Evolutionary conservation across 73 alveolate genomes (phyloP), one percentile per base, ranked within the genome.

Genomic region (Tetrahymena elliotti): DNA sequence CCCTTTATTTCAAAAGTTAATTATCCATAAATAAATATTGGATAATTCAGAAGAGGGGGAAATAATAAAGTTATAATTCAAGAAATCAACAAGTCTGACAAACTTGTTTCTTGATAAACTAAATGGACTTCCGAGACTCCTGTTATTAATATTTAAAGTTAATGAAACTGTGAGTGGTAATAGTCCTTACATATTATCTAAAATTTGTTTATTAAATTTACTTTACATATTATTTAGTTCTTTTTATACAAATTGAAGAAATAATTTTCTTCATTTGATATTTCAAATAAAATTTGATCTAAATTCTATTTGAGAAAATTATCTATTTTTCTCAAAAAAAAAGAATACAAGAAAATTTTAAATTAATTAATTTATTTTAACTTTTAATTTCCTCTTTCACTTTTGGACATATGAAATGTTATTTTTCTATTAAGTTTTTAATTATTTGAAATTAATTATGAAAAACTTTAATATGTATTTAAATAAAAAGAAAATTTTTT

Each of bases 121-220:
- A 68, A 4, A n/a, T 68, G 88, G 88, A 68, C 88, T 68, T 68
- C 88, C 88, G 88, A 68, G 88, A 68, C 88, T 68, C 88, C 88
- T 68, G 88, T 5, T 68, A 68, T 27, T n/a, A 24, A 5, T 27
- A 24, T 68, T 68, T 24, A 68, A 68, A 68, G 88, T n/a, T 68
- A 27, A 68, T 68, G 38, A 68, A 68, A 31, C 88, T 68, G 88
- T 7, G 88, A 68, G 88, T 68, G 88, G 88, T 68, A 27, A 6
- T 68, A 68, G 88, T 68, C 88, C 88, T 68, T 27, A 68, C 88
- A 68, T n/a, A n/a, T n/a, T n/a, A n/a, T n/a, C n/a, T n/a, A n/a
- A n/a, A n/a, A n/a, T 68, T 68, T 8, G 20, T 22, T 3, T 31
- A 18, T 7, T 27, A n/a, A 1, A 68, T 31, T 0, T 27, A 18